phyloP scores from a whole-genome alignment of 805 yeast genomes.

The Pichia ethanolica region DNA sequence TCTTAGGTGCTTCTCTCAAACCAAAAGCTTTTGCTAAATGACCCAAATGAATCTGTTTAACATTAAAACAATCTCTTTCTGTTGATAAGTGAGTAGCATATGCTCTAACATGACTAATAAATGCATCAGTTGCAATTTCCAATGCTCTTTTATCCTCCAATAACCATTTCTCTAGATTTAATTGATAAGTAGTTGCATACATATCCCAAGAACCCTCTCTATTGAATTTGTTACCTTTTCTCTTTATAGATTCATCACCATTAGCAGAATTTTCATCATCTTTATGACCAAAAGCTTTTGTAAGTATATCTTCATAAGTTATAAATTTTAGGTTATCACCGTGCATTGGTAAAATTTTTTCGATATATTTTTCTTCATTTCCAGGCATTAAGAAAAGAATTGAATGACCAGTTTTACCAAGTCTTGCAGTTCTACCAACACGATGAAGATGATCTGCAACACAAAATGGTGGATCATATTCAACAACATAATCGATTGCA shows the following conservation, averaged over 20 bases:
- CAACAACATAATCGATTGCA: conserved; percentile 75
- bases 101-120: conserved; percentile 85
- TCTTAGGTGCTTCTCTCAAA: conserved; percentile 88
- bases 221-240: conserved; percentile 16
- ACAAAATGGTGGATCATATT: conserved; percentile 91
- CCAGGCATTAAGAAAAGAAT: conserved; percentile 80
- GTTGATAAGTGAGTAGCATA: conserved; percentile 87
- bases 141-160: conserved; percentile 57
- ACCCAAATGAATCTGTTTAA: conserved; percentile 81
- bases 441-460: conserved; percentile 94
- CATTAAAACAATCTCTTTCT: conserved; percentile 76
- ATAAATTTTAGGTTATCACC: conserved; percentile 40
- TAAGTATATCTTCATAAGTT: conserved; percentile 38
- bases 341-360: conserved; percentile 51
- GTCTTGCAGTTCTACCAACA: conserved; percentile 97
- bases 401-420: conserved; percentile 82
- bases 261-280: conserved; percentile 20
- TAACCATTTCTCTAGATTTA: conserved; percentile 82
- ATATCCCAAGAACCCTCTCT: conserved; percentile 64
- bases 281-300: conserved; percentile 20
- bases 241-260: conserved; percentile 12
- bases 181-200: conserved; percentile 94
- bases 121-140: conserved; percentile 69
- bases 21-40: conserved; percentile 95
- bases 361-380: conserved; percentile 75